phyloP scores from a whole-genome alignment of 106 monocot species.

The Alisma plantagoaquatica region DNA sequence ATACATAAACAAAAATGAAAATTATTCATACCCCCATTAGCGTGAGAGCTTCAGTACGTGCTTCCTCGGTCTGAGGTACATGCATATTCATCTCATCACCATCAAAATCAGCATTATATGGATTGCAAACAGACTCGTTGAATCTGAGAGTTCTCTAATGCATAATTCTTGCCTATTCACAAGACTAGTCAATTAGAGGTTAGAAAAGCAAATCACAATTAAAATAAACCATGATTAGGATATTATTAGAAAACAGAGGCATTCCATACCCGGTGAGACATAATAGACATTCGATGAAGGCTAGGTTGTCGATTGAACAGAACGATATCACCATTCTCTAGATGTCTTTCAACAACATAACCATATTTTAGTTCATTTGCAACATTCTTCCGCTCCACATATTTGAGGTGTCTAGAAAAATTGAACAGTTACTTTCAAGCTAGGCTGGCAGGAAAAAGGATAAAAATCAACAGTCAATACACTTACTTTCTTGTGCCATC shows the following conservation, averaged over 20 bases:
- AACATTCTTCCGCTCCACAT: slow-evolving; percentile 50
- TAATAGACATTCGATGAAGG: slow-evolving; percentile 98
- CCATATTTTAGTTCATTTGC: slow-evolving; percentile 88
- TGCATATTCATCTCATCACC: slow-evolving; percentile 99
- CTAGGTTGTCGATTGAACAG: slow-evolving; percentile 98
- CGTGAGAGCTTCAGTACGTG: slow-evolving; percentile 94
- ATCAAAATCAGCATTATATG: slow-evolving; percentile 99
- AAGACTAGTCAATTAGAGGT: no score
- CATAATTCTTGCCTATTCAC: slow-evolving; percentile 63
- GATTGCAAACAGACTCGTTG: slow-evolving; percentile 99
- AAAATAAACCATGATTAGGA: background rate
- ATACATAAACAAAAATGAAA: background rate
- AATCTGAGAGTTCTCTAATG: slow-evolving; percentile 96
- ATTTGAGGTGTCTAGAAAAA: slow-evolving; percentile 66
- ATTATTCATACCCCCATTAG: slow-evolving; percentile 94
- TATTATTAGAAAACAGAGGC: background rate
- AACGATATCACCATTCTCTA: slow-evolving; percentile 97
- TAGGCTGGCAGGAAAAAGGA: background rate
- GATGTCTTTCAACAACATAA: slow-evolving; percentile 76
- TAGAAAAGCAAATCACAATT: no score
- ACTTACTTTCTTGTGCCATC: slow-evolving; percentile 64
- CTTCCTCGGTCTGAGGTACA: slow-evolving; percentile 99
- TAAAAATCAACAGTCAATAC: background rate
- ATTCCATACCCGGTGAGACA: slow-evolving; percentile 75
- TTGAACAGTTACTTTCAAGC: background rate